Evolutionary conservation across 2,329 filamentous ascomycete species (phyloP).

Genomic region (Aspergillus sergii): DNA sequence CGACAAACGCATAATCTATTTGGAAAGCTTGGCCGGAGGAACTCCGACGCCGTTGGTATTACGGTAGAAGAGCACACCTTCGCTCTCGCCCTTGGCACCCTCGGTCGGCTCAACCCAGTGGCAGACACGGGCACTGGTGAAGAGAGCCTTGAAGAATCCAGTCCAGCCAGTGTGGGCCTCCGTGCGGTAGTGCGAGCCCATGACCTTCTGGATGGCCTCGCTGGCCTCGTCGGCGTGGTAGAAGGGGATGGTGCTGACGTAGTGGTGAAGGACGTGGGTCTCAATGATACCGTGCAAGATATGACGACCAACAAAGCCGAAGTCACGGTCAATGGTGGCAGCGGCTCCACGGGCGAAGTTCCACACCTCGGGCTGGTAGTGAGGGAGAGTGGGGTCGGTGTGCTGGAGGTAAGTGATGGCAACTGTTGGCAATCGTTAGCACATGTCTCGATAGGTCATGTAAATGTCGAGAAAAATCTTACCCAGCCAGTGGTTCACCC

Average conservation of each 20-base stretch:
- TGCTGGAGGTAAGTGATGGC: slow-evolving; percentile 98
- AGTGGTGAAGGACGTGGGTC: slow-evolving; percentile 97
- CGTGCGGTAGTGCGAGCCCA: slow-evolving; percentile 92
- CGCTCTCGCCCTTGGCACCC: slow-evolving; percentile 75
- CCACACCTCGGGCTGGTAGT: slow-evolving; percentile 86
- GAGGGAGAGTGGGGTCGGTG: slow-evolving; percentile 90
- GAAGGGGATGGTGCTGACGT: slow-evolving; percentile 93
- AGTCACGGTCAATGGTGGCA: slow-evolving; percentile 95
- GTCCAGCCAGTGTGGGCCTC: slow-evolving; percentile 74
- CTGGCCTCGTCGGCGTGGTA: slow-evolving; percentile 94
- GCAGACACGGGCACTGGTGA: slow-evolving; percentile 79
- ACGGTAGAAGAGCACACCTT: slow-evolving; percentile 90
- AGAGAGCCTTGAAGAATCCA: slow-evolving; percentile 85
- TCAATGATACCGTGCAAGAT: slow-evolving; percentile 96
- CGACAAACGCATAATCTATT: slow-evolving; percentile 24
- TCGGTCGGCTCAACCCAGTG: slow-evolving; percentile 96
- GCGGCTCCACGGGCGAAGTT: slow-evolving; percentile 91
- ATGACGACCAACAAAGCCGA: slow-evolving; percentile 89
- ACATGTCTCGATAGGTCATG: slow-evolving; percentile 9
- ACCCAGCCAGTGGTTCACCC: slow-evolving; percentile 99
- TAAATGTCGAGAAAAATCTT: slow-evolving; percentile 49
- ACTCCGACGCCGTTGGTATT: slow-evolving; percentile 87
- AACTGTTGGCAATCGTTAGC: slow-evolving; percentile 55
- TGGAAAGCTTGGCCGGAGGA: slow-evolving; percentile 50
- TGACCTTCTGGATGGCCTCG: slow-evolving; percentile 90